phyloP scores from a whole-genome alignment of 495 filamentous ascomycete genomes.

The Penicillium desertorum region DNA sequence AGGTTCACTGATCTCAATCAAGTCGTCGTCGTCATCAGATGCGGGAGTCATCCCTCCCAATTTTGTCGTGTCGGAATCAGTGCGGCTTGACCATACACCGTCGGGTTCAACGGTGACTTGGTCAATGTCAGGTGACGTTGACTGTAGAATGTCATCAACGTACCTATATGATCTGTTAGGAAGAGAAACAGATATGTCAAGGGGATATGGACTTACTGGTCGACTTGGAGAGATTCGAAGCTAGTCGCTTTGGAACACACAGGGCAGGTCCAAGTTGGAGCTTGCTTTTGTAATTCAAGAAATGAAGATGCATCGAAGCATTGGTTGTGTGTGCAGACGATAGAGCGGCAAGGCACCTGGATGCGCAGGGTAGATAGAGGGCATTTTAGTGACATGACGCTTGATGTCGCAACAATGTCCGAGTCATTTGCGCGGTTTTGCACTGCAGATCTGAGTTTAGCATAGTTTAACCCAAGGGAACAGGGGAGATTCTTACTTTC shows the following conservation, averaged over 20 bases:
- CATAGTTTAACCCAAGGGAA: not conserved
- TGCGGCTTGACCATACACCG: conserved; percentile 68
- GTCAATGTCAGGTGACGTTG: conserved; percentile 66
- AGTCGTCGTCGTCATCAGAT: conserved; percentile 62
- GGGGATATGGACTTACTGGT: conserved; percentile 62
- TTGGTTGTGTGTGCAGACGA: conserved; percentile 81
- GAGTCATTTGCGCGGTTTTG: conserved; percentile 76
- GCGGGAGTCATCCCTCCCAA: conserved; percentile 40
- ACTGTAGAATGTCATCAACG: conserved; percentile 77
- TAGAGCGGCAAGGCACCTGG: conserved; percentile 73
- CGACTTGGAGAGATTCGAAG: conserved; percentile 79
- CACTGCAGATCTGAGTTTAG: conserved; percentile 53
- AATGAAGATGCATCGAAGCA: conserved; percentile 97
- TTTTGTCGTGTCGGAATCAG: conserved; percentile 35
- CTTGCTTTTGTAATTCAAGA: conserved; percentile 90
- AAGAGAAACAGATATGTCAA: not conserved
- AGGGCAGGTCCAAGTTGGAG: conserved; percentile 90
- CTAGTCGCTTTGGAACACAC: conserved; percentile 81
- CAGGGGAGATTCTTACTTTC: conserved; percentile 63
- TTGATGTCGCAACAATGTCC: conserved; percentile 84
- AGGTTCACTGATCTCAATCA: conserved; percentile 64
- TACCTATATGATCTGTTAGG: conserved; percentile 57
- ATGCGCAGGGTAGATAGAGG: conserved; percentile 85
- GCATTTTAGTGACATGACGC: conserved; percentile 86
- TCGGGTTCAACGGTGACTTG: conserved; percentile 89